Evolutionary conservation across 2,329 filamentous ascomycete species (phyloP), one percentile per base, ranked within the genome.

Genomic region (Verticillium klebahnii): DNA sequence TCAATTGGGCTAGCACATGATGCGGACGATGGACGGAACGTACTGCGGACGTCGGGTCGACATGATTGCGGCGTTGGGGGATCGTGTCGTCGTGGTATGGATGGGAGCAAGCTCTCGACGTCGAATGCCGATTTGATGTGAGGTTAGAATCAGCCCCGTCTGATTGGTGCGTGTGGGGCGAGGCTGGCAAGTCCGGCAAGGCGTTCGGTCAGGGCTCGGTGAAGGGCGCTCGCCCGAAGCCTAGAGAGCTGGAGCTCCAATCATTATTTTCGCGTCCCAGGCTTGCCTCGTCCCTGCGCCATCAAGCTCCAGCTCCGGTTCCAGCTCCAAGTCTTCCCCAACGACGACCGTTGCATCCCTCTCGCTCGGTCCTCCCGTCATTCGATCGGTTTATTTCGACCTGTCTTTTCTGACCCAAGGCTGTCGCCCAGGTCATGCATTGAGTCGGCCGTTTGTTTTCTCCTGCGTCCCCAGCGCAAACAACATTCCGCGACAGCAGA

Each of bases 21-120:
- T 52, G n/a, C n/a, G n/a, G 4, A 19, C 14, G n/a, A 23, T 12
- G 45, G 11, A 19, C 23, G 37, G 36, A 54, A 77, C 77, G 61
- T 76, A 80, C 77, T 77, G 71, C 65, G 77, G 63, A 70, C 75
- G 71, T 76, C 77, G 76, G 66, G 72, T 69, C 68, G 77, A 70
- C 77, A 80, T 80, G 65, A 61, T 77, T 66, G 65, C 66, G 69
- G 63, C 69, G 60, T 69, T 67, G 66, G 62, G 66, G 68, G 67
- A 66, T 69, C 67, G 66, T 66, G 66, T 62, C 57, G 62, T 39
- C 19, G 32, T 56, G 45, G 23, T 52, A 17, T 62, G 58, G 36
- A 52, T 57, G 57, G 45, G 55, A 52, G 56, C 58, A 65, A 65
- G 64, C 54, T 63, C 60, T 64, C 61, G 63, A 57, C 29, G 55